Evolutionary conservation across 2,329 filamentous ascomycete genomes (phyloP), one percentile per base, ranked within the genome.

Genomic region (Scopulariopsis brevicaulis): DNA sequence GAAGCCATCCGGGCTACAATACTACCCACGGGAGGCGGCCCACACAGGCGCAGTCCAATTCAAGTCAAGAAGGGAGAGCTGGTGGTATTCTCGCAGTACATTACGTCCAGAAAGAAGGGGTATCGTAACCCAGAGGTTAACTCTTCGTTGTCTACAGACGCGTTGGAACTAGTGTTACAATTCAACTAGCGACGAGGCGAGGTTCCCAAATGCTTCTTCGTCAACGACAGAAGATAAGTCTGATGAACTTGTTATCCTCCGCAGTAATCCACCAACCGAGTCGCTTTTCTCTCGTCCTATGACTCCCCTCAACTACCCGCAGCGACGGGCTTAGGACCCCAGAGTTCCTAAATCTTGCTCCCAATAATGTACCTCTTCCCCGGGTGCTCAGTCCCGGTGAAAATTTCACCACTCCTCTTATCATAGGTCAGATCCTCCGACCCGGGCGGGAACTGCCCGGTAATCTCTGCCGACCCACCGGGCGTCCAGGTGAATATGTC

Each of bases 21-120:
- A 1, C 63, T 74, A 0, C 72, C 73, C 0, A 48, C 56, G 1
- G 73, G 71, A 22, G 71, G 73, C n/a, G 72, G 72, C 0, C 59
- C 63, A 0, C 68, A 70, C 58, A 67, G 71, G 3, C 62, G 59
- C 8, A 61, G 62, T 0, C 70, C 71, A 0, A 61, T 73, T 1
- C 64, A 69, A 15, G 62, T 73, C 2, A 55, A 62, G 0, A 63
- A 62, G 22, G 70, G 70, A 0, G 62, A 64, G 12, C 50, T 61
- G 15, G 64, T 73, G 1, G 59, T 63, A 7, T 72, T 66, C 55
- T 65, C 60, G 20, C 59, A 66, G 11, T 69, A 70, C 60, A 62
- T 64, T 0, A 64, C 71, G 54, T 68, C 72, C 43, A 63, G 70
- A 1, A 62, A 66, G 8, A 68, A 65, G 20, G 68, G 71, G n/a